Evolutionary conservation across 441 rosid genomes (phyloP), one percentile per base, ranked within the genome.

Genomic region (Arabidopsis hybrid): DNA sequence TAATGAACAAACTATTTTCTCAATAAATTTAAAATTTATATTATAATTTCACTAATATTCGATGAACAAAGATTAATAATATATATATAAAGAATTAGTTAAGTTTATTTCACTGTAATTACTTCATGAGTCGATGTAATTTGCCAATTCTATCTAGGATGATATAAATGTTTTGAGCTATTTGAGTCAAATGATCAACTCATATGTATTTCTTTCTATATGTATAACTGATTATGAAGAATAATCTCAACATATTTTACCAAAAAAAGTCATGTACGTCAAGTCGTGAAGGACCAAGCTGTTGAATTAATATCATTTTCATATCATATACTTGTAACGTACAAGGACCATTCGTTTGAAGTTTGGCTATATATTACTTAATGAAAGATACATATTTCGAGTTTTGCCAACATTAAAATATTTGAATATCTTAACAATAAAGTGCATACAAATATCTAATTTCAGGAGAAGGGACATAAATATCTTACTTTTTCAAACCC

Each of bases 381-480:
- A 57, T 16, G 16, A 39, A 60, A 65, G 2, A 69, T 14, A 53
- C 29, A 61, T 35, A 61, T 45, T 43, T 69, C 70, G 65, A 75
- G 45, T 68, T 60, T 55, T 35, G 69, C 7, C 59, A 56, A 56
- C 46, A 55, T 17, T 76, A n/a, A 53, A 49, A 75, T 53, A 75
- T 63, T 36, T 0, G 9, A 40, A 76, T 63, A 69, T 69, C 55
- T 62, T 62, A 62, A 46, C 71, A 39, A 76, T 56, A 76, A 76
- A 76, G 79, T 76, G 67, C 79, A 63, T 49, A 70, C 34, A 63
- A 76, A 76, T 76, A 76, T 75, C 74, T 69, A 69, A 76, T 47
- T 56, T 57, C 38, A 69, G 75, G 79, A 76, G 60, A 55, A 69
- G 66, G 55, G 11, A 63, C 71, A 69, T 34, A 76, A 76, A 76